A percentile compares a stretch with the other conserved stretches of the same genome.
Conservation (phyloP, 2,329 filamentous ascomycete genomes). For the Blastomyces parvus region DNA sequence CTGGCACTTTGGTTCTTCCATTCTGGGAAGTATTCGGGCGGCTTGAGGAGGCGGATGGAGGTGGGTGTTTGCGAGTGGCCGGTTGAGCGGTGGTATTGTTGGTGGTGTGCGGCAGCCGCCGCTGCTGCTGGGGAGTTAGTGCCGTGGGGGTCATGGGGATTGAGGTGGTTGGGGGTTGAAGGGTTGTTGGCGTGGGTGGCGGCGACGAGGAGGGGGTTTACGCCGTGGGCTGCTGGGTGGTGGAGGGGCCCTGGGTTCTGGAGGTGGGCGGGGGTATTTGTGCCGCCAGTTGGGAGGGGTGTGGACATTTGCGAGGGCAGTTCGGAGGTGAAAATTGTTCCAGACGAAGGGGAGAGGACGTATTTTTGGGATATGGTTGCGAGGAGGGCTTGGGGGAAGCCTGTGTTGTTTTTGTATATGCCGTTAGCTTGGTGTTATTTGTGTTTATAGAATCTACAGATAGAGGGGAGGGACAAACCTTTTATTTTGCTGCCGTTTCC, state of each 20-base stretch:
- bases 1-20: constrained; percentile 63
- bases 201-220: constrained; percentile 85
- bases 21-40: constrained; percentile 79
- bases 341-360: constrained; percentile 81
- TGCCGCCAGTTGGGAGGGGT: constrained; percentile 77
- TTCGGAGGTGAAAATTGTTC: constrained; percentile 95
- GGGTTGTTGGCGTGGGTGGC: constrained; percentile 53
- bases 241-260: constrained; percentile 42
- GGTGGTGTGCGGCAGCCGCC: constrained; percentile 17
- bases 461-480: constrained; percentile 32
- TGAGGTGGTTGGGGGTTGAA: constrained; percentile 30
- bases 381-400: constrained; percentile 82
- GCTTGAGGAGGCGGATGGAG: constrained; percentile 65
- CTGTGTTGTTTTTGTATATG: constrained; percentile 39
- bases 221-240: constrained; percentile 51
- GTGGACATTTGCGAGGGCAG: constrained; percentile 90
- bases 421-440: neutral
- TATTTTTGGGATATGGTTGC: constrained; percentile 71
- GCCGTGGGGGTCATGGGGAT: constrained; percentile 23
- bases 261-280: constrained; percentile 61
- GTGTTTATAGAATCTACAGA: neutral
- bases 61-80: constrained; percentile 69
- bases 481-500: constrained; percentile 68
- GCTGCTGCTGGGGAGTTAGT: constrained; percentile 18
- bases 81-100: constrained; percentile 46